Base-by-base conservation (phyloP, 768 basidiomycete species). In the Lentinula sp. region DNA sequence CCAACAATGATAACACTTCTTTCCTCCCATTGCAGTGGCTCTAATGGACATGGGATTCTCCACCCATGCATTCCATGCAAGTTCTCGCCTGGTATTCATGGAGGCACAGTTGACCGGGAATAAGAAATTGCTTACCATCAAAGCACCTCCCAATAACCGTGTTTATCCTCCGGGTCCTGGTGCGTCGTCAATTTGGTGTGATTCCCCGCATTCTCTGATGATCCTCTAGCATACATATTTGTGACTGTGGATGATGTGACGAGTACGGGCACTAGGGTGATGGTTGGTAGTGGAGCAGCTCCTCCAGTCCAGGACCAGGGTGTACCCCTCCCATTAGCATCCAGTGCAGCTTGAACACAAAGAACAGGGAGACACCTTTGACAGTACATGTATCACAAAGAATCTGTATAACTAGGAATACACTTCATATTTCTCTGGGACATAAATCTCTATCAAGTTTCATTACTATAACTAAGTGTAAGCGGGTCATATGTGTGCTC, bases 11-110 rank as follows among this genome's bases (percentile, higher is more conserved):
- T 28, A 39, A 16, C 23, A 20, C 18, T 15, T 13, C n/a, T 23
- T 61, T 35, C 36, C 45, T 15, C 36, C 33, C 4, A 10, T 52
- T n/a, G n/a, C 20, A 74, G 74, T 73, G 6, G 66, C 73, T 3
- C 62, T 75, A 15, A 73, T 74, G 72, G 73, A 74, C 48, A 64
- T 74, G 13, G 73, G 73, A 9, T 74, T 70, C 66, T 74, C 73
- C 6, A 66, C 69, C 6, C 74, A 75, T 57, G 73, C 73, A 4
- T 73, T 74, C 72, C 74, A 74, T 60, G 71, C 74, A 23, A 71
- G 72, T 43, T 63, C 68, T 2, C 74, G 73, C 1, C 65, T 75
- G 10, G 74, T 75, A 8, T 75, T 70, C 62, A 68, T 75, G 64
- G 67, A 70, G 6, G 68, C 74, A 3, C 62, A 63, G 5, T 62